phyloP scores from a whole-genome alignment of 2,329 filamentous ascomycete species.

The Fusarium bulbicola region DNA sequence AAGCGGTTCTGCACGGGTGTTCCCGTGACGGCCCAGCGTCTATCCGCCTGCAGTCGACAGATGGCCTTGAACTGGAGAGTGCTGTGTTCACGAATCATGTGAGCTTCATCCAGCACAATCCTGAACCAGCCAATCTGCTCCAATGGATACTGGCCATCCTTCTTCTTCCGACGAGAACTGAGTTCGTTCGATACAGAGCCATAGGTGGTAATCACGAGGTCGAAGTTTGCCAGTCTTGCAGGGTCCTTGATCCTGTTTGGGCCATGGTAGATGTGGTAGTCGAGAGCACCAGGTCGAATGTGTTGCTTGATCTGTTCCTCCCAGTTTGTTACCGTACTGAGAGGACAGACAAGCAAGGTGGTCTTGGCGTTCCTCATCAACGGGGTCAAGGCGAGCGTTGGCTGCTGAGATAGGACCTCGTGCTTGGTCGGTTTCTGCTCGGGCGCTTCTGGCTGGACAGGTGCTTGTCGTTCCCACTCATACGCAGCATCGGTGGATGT shows the following conservation, averaged over 20 bases:
- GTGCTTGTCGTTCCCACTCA: constrained; percentile 66
- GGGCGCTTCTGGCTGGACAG: constrained; percentile 58
- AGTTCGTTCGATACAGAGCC: constrained; percentile 86
- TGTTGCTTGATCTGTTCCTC: constrained; percentile 90
- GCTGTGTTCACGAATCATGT: constrained; percentile 87
- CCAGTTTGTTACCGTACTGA: constrained; percentile 95
- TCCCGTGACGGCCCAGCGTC: constrained; percentile 96
- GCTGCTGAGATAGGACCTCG: constrained; percentile 46
- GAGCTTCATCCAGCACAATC: constrained; percentile 92
- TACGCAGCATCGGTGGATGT: constrained; percentile 70
- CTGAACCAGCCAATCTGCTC: constrained; percentile 90
- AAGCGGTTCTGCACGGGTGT: constrained; percentile 95
- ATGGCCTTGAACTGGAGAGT: constrained; percentile 87
- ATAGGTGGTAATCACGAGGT: constrained; percentile 93
- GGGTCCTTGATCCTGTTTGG: constrained; percentile 75
- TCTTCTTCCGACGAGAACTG: constrained; percentile 68
- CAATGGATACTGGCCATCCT: constrained; percentile 70
- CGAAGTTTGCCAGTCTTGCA: constrained; percentile 74
- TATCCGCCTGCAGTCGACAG: constrained; percentile 78
- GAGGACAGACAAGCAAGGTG: constrained; percentile 86
- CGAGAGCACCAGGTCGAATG: constrained; percentile 70
- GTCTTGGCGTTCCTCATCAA: constrained; percentile 76
- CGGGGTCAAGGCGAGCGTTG: constrained; percentile 58
- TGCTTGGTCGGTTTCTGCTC: constrained; percentile 51
- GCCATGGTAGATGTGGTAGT: constrained; percentile 88